Conservation (phyloP, 208 protist species). For the Strigomonas galati region DNA sequence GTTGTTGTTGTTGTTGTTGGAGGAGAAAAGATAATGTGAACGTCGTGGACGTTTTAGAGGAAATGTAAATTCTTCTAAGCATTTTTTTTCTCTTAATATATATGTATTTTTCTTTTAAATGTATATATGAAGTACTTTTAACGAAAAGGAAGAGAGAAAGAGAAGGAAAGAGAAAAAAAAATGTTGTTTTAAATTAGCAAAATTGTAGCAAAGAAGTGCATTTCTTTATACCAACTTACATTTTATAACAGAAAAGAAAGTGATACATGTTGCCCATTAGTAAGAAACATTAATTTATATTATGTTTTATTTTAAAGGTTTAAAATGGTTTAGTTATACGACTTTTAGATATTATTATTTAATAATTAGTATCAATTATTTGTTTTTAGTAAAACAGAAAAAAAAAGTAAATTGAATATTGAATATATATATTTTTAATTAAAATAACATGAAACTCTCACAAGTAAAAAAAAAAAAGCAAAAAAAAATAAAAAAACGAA, state of each 20-base stretch:
- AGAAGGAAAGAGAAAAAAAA: not conserved
- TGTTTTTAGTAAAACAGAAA: not conserved
- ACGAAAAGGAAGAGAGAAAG: slow-evolving; percentile 13
- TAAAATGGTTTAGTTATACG: not conserved
- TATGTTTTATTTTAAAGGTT: not conserved
- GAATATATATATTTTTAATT: not conserved
- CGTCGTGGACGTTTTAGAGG: not conserved
- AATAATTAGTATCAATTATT: not conserved
- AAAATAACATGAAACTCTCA: not conserved
- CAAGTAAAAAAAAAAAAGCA: not conserved
- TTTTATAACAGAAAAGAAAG: too few species aligned
- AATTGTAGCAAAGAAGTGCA: not conserved
- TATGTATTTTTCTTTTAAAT: too few species aligned
- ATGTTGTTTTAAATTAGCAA: not conserved
- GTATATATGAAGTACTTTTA: not conserved
- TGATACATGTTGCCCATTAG: too few species aligned
- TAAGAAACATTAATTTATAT: too few species aligned
- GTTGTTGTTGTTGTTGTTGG: not conserved
- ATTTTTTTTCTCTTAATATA: not conserved
- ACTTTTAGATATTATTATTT: not conserved
- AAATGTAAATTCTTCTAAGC: not conserved
- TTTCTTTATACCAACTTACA: too few species aligned
- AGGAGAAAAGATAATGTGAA: not conserved
- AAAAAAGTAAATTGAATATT: slow-evolving; percentile 13
- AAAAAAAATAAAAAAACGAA: slow-evolving; percentile 3